Conservation (phyloP, 768 basidiomycete genomes). For the Psilocybe subaeruginosa region DNA sequence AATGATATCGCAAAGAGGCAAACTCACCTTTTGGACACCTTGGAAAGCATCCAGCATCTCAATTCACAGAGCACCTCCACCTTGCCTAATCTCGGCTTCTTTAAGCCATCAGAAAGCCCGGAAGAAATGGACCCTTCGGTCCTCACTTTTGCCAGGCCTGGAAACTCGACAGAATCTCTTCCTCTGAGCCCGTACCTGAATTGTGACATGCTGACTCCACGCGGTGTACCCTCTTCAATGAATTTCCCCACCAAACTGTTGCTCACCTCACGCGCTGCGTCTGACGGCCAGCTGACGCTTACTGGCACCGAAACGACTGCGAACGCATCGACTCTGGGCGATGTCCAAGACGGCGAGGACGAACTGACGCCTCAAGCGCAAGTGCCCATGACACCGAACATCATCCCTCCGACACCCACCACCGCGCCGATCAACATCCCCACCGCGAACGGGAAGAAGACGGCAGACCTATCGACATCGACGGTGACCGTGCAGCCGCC, state of each 20-base stretch:
- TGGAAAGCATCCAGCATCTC: conserved; percentile 17
- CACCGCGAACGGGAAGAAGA: not conserved
- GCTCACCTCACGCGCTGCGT: conserved; percentile 9
- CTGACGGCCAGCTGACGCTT: conserved; percentile 7
- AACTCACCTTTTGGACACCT: conserved; percentile 15
- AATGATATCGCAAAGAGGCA: conserved; percentile 30
- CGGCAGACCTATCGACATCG: not conserved
- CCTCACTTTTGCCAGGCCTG: conserved; percentile 74
- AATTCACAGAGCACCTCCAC: conserved; percentile 37
- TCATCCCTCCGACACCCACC: conserved; percentile 17
- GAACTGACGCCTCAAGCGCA: not conserved
- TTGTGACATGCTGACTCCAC: conserved; percentile 39
- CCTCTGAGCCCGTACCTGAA: conserved; percentile 32
- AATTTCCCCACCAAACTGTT: conserved; percentile 13
- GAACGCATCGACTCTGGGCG: not conserved
- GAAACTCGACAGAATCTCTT: conserved; percentile 74
- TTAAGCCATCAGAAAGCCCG: conserved; percentile 43
- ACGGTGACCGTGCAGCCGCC: not conserved
- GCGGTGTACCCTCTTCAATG: conserved; percentile 21
- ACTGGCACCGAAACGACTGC: conserved; percentile 6
- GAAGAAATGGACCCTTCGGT: conserved; percentile 76
- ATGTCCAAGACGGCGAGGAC: conserved; percentile 4
- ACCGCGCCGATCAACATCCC: not conserved
- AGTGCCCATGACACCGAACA: conserved; percentile 10
- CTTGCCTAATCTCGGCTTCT: conserved; percentile 31